phyloP scores from a whole-genome alignment of 2,329 filamentous ascomycete species.

The Venturiaceae sp. region DNA sequence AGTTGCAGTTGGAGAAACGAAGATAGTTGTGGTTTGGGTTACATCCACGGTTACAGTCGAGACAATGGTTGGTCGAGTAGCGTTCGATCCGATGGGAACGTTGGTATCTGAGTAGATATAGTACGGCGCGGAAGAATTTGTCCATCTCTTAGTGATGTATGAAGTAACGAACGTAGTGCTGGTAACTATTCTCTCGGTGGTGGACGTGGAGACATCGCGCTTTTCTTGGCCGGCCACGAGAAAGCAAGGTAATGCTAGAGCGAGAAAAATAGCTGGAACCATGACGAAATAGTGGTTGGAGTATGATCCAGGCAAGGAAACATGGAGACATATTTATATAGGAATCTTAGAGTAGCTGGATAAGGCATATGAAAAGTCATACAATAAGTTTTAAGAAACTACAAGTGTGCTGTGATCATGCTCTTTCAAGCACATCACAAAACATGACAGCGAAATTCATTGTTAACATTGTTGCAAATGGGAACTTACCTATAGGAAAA shows the following conservation, averaged over 20 bases:
- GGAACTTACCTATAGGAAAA: too few relatives aligned
- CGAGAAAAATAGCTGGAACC: background rate
- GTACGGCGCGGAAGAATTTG: background rate
- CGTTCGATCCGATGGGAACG: background rate
- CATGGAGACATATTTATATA: background rate
- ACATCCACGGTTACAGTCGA: background rate
- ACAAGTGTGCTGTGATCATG: background rate
- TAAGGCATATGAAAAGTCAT: background rate
- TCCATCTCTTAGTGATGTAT: background rate
- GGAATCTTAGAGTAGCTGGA: background rate
- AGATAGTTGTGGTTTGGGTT: background rate
- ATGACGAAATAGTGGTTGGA: background rate
- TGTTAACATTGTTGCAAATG: too few relatives aligned
- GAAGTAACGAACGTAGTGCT: background rate
- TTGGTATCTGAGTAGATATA: background rate
- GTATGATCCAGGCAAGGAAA: background rate
- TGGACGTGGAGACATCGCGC: background rate
- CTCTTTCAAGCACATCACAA: background rate
- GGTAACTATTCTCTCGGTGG: background rate
- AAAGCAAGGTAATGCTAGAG: background rate
- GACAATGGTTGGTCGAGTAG: background rate
- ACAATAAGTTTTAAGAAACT: background rate
- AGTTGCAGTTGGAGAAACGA: background rate
- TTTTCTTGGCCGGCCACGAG: background rate
- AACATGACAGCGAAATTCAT: background rate